Conservation (phyloP, 306 rosid species). For the Potentilla sterilis region DNA sequence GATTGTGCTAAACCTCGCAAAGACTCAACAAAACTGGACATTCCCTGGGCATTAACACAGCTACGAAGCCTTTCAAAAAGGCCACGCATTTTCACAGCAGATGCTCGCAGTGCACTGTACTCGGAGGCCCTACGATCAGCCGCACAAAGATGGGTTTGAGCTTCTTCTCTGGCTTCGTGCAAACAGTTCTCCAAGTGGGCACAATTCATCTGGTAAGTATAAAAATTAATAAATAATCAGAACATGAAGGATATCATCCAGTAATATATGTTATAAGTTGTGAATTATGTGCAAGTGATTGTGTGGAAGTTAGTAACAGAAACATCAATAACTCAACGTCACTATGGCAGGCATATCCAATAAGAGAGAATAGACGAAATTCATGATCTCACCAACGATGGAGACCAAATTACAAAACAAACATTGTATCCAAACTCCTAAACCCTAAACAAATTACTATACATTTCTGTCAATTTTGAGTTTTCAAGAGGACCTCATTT, state of each 20-base stretch:
- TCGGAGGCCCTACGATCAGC: constrained; percentile 94
- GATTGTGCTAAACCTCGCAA: constrained; percentile 71
- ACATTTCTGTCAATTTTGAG: background rate
- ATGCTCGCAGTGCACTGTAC: constrained; percentile 72
- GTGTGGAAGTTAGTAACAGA: background rate
- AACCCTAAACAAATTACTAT: too few species aligned
- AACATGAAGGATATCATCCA: background rate
- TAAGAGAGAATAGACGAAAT: background rate
- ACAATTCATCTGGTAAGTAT: constrained; percentile 77
- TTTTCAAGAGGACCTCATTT: background rate
- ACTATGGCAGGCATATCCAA: background rate
- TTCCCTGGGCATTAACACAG: constrained; percentile 70
- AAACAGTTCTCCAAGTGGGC: constrained; percentile 94
- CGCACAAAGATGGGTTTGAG: constrained; percentile 95
- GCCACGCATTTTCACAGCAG: constrained; percentile 77
- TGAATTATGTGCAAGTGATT: background rate
- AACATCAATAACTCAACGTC: background rate
- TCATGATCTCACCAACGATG: background rate
- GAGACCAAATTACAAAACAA: background rate
- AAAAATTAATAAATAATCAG: constrained; percentile 14
- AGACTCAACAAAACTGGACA: constrained; percentile 68
- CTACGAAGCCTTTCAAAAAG: constrained; percentile 77
- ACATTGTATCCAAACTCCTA: background rate
- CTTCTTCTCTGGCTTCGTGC: constrained; percentile 99
- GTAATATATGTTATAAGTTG: background rate